Conservation (phyloP, 768 basidiomycete genomes). For the Hypsizygus marmoreus region DNA sequence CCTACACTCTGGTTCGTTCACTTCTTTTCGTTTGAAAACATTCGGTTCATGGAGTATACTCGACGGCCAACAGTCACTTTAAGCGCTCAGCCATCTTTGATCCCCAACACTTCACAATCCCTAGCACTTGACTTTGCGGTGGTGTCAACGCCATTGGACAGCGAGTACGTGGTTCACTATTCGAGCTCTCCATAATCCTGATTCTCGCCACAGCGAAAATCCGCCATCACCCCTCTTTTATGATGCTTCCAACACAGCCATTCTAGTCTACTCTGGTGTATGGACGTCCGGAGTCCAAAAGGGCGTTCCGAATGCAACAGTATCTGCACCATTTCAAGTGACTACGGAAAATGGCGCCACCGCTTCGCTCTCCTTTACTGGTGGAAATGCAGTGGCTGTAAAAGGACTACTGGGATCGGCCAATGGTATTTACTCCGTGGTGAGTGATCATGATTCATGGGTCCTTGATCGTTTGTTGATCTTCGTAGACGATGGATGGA, state of each 20-base stretch:
- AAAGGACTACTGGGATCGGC: constrained; percentile 14
- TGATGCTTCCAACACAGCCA: constrained; percentile 14
- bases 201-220: constrained; percentile 10
- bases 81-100: constrained; percentile 11
- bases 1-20: constrained; percentile 11
- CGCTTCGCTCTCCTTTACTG: constrained; percentile 18
- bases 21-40: neutral
- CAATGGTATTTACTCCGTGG: constrained; percentile 20
- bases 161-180: constrained; percentile 6
- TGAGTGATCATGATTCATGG: constrained; percentile 2
- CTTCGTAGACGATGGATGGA: constrained; percentile 18
- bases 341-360: constrained; percentile 16
- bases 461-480: neutral
- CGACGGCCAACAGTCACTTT: constrained; percentile 13
- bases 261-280: constrained; percentile 12
- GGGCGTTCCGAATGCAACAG: constrained; percentile 20
- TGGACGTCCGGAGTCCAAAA: constrained; percentile 11
- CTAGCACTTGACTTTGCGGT: constrained; percentile 14
- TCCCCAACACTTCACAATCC: constrained; percentile 6
- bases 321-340: constrained; percentile 13
- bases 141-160: constrained; percentile 9
- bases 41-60: neutral
- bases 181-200: neutral
- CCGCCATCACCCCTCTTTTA: constrained; percentile 17
- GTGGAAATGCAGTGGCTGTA: constrained; percentile 16